phyloP scores from a whole-genome alignment of 345 rosid genomes.

The Luvunga scandens region DNA sequence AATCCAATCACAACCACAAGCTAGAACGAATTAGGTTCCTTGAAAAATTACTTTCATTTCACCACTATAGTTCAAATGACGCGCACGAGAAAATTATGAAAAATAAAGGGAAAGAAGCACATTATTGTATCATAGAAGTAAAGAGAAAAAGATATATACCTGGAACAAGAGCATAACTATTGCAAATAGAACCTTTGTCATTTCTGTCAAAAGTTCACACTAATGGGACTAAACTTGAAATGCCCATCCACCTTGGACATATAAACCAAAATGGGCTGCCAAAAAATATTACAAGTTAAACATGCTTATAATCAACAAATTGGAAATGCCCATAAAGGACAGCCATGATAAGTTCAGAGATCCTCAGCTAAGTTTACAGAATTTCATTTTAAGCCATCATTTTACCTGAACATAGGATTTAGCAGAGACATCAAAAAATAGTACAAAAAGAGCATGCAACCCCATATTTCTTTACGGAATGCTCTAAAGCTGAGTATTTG shows the following conservation, averaged over 20 bases:
- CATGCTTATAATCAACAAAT: constrained; percentile 16
- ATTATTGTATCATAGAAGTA: not conserved
- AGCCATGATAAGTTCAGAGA: not conserved
- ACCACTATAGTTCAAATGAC: not conserved
- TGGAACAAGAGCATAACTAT: constrained; percentile 78
- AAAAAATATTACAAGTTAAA: constrained; percentile 9
- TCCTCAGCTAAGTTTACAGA: not conserved
- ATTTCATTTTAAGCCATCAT: not conserved
- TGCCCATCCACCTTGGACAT: constrained; percentile 92
- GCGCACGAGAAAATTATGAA: not conserved
- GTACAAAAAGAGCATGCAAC: not conserved
- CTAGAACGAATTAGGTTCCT: not conserved
- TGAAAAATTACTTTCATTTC: not conserved
- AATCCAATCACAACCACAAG: not conserved
- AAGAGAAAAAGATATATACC: constrained; percentile 43
- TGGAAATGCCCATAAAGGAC: not conserved
- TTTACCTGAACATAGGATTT: not conserved
- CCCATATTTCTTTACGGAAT: not conserved
- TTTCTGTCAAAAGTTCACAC: constrained; percentile 93
- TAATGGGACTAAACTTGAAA: constrained; percentile 87
- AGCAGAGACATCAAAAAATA: not conserved
- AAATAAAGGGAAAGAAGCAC: not conserved
- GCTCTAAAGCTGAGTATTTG: not conserved
- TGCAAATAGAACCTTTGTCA: constrained; percentile 80
- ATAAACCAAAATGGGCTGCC: constrained; percentile 90